Evolutionary conservation across 768 basidiomycete genomes (phyloP).

Genomic region (Rossbeevera mucosa): DNA sequence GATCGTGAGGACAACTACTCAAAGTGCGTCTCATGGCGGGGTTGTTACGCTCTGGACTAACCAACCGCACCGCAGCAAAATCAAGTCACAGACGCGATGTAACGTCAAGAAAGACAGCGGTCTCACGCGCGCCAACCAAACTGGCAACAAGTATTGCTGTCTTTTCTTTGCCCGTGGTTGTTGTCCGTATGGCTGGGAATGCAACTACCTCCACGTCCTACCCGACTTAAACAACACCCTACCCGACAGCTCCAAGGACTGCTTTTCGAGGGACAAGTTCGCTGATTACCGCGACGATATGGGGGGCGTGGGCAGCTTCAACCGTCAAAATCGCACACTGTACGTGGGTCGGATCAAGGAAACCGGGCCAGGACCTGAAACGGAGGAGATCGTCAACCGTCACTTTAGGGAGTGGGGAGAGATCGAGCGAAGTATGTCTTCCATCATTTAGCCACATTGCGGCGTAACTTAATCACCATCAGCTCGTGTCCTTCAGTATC

Average conservation of each 20-base stretch:
- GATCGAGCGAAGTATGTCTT: constrained; percentile 86
- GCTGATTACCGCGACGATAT: constrained; percentile 97
- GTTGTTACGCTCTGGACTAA: constrained; percentile 3
- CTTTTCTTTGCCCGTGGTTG: constrained; percentile 95
- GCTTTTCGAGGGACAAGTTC: constrained; percentile 96
- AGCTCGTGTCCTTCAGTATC: constrained; percentile 91
- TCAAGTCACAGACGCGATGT: constrained; percentile 90
- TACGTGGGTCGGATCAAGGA: constrained; percentile 95
- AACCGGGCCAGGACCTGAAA: constrained; percentile 82
- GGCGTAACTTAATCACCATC: constrained; percentile 8
- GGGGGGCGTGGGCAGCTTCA: constrained; percentile 98
- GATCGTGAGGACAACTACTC: constrained; percentile 96
- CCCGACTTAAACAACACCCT: constrained; percentile 65
- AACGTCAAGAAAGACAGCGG: constrained; percentile 85
- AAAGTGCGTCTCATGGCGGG: constrained; percentile 52
- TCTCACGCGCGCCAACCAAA: constrained; percentile 91
- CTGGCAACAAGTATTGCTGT: constrained; percentile 88
- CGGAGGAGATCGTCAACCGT: constrained; percentile 82
- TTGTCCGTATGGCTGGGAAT: constrained; percentile 98
- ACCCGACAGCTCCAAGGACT: constrained; percentile 92
- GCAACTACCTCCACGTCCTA: constrained; percentile 89
- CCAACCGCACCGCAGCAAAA: constrained; percentile 54
- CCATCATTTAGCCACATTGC: background rate
- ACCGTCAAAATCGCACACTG: constrained; percentile 87
- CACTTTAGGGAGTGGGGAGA: constrained; percentile 97